These are phyloP conservation scores for Zygnema circumcarinatum DNA, from an alignment of 139 green algal species.

Conservation along the genomic window DNA sequence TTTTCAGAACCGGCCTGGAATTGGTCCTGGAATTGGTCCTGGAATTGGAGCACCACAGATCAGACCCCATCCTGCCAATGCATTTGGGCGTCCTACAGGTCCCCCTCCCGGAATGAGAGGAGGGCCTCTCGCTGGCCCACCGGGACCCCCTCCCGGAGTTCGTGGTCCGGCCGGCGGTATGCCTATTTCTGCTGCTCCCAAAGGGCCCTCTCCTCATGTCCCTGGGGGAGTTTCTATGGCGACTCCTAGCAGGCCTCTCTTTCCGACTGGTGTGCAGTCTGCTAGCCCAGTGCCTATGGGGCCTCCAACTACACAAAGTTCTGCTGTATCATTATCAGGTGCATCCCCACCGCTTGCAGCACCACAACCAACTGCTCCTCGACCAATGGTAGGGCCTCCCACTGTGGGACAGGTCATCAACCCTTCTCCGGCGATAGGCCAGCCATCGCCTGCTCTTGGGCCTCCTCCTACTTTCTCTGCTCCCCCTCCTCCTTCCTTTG, in stretches of 20 bases:
- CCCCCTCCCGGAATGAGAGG: not conserved
- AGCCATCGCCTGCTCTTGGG: not conserved
- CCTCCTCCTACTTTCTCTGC: slow-evolving; percentile 12
- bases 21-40: no score
- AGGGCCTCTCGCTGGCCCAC: not conserved
- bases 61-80: not conserved
- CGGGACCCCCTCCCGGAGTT: not conserved
- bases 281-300: no score
- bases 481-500: not conserved
- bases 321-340: not conserved
- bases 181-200: not conserved
- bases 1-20: not conserved
- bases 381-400: not conserved
- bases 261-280: no score
- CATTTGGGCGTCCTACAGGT: not conserved
- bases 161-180: not conserved
- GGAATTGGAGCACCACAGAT: not conserved
- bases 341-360: not conserved
- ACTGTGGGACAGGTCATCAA: not conserved
- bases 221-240: not conserved
- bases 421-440: not conserved
- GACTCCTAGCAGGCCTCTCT: not conserved
- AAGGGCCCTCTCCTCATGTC: not conserved
- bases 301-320: no score
- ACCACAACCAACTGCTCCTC: not conserved